These are phyloP conservation scores for Alectoria sarmentosa DNA, from an alignment of 495 filamentous ascomycete species.

Conservation along the genomic window DNA sequence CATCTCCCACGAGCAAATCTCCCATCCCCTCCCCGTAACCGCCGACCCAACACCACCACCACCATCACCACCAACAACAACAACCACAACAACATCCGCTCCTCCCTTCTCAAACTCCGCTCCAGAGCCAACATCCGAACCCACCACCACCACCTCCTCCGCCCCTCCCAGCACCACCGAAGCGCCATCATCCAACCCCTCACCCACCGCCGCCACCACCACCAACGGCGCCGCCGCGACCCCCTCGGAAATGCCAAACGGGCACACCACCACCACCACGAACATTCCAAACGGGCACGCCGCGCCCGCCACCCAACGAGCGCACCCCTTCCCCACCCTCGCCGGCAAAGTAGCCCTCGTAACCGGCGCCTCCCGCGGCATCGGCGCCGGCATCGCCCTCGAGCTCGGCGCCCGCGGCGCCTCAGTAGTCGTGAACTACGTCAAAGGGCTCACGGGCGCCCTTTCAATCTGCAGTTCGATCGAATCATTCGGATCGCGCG, in stretches of 20 bases:
- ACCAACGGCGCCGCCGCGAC: neutral
- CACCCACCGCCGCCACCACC: neutral
- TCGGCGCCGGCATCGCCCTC: conserved; percentile 67
- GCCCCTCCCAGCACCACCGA: neutral
- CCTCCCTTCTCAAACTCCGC: no score
- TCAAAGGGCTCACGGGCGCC: conserved; percentile 52
- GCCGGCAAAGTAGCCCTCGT: conserved; percentile 66
- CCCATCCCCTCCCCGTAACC: neutral
- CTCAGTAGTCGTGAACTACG: conserved; percentile 73
- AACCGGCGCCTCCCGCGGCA: conserved; percentile 65
- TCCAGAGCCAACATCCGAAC: neutral
- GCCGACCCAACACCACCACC: neutral
- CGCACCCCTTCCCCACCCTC: conserved; percentile 35
- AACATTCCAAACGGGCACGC: neutral
- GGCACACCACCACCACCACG: neutral
- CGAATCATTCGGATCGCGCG: conserved; percentile 50
- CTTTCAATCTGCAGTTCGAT: conserved; percentile 58
- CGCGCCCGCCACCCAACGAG: conserved; percentile 23
- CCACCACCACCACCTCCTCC: neutral
- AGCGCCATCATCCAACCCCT: neutral
- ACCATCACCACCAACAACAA: neutral
- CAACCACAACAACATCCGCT: neutral
- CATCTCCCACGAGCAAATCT: neutral
- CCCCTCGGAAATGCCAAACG: no score
- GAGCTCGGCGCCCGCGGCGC: conserved; percentile 68